Base-by-base conservation (phyloP, 73 alveolate genomes). In the Paramecium biaurelia region DNA sequence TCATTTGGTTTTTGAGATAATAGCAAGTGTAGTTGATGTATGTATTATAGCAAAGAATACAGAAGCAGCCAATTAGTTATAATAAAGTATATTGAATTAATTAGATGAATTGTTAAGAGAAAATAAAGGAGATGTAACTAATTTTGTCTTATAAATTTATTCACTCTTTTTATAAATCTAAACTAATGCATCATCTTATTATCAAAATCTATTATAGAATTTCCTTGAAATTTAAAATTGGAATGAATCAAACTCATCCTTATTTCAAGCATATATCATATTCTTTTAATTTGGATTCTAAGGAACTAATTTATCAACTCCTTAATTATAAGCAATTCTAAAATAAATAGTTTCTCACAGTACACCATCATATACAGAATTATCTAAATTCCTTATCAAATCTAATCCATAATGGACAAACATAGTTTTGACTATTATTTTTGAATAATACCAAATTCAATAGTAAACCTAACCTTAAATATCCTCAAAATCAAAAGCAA, bases 121-220 rank as follows among this genome's bases (percentile, higher is more conserved):
- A 45, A 63, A 63, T 28, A 89, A 70, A 15, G 85, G 92, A 23
- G 94, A 89, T 89, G 85, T 89, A 7, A 53, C 74, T 23, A 70
- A 49, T 49, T 89, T 63, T 45, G 84, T 89, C 7, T 89, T 68
- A 28, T 9, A 89, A 70, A 89, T 82, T 45, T 89, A 89, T 82
- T 38, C 94, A 14, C 85, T 89, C 9, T 49, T 89, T 15, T 23
- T 70, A 4, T 45, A 82, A 70, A 67, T 70, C 20, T 14, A 76
- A 30, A 89, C 67, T 11, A 70, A 89, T 59, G 87, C 87, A 3
- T 47, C 68, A 14, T 20, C 70, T 10, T 70, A 89, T 43, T 47
- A 68, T 24, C 38, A 34, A 15, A 53, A 70, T 57, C 67, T 89
- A 21, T 89, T 70, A 18, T 32, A 68, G 20, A 26, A 84, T 7